phyloP scores from a whole-genome alignment of 164 flowering plant species.

The Magnolia kwangsiensis region DNA sequence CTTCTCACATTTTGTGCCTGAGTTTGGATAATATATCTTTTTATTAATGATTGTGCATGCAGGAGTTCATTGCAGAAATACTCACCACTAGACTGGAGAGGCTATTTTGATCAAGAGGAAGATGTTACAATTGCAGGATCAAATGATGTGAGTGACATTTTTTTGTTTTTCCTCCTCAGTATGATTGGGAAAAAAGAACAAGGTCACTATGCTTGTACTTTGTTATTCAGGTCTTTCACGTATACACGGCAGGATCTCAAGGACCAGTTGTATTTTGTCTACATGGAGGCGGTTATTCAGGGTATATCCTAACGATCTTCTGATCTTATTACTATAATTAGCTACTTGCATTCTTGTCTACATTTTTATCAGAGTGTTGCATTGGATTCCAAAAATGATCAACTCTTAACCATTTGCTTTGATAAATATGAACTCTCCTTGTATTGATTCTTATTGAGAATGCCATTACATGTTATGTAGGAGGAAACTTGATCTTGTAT shows the following conservation, averaged over 20 bases:
- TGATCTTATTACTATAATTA: background rate
- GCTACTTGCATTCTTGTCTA: background rate
- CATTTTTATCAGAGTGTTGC: background rate
- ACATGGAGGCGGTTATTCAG: slow-evolving; percentile 96
- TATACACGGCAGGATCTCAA: slow-evolving; percentile 77
- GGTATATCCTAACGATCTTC: slow-evolving; percentile 39
- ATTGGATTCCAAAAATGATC: background rate
- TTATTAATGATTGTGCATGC: slow-evolving; percentile 13
- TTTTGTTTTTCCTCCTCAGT: background rate
- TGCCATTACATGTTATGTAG: no score
- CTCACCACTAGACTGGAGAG: slow-evolving; percentile 60
- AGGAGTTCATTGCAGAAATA: slow-evolving; percentile 54
- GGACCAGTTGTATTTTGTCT: slow-evolving; percentile 93
- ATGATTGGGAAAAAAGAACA: background rate
- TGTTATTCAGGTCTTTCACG: slow-evolving; percentile 73
- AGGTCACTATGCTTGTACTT: slow-evolving; percentile 12
- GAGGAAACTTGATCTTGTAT: background rate
- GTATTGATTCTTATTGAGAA: background rate
- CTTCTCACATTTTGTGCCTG: background rate
- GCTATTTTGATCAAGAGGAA: slow-evolving; percentile 69
- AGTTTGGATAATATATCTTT: background rate
- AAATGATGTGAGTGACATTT: slow-evolving; percentile 40
- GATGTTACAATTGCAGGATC: slow-evolving; percentile 59
- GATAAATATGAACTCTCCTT: background rate
- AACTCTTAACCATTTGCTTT: background rate